A percentile compares a stretch with the other conserved stretches of the same genome.
These are phyloP conservation scores for Scheffersomyces titani DNA, from an alignment of 1,139 yeast species.

Conservation along the genomic window DNA sequence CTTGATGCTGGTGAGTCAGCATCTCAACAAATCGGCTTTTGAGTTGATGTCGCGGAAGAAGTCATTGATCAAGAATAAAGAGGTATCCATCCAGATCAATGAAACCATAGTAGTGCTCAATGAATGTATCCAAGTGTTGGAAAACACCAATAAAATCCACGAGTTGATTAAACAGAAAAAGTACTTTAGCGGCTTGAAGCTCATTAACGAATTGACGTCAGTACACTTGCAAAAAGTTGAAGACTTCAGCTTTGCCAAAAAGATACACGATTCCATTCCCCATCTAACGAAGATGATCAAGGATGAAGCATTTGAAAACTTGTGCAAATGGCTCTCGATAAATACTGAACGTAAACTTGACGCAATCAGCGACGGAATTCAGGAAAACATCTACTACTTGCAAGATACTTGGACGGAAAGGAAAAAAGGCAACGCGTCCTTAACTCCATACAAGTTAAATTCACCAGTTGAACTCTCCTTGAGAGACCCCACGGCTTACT, in stretches of 20 bases:
- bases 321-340: slow-evolving; percentile 70
- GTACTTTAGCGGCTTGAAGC: slow-evolving; percentile 84
- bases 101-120: slow-evolving; percentile 64
- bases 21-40: slow-evolving; percentile 62
- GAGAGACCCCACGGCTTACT: slow-evolving; percentile 53
- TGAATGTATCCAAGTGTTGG: slow-evolving; percentile 79
- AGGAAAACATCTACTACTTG: slow-evolving; percentile 54
- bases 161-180: slow-evolving; percentile 74
- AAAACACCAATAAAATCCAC: slow-evolving; percentile 82
- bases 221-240: slow-evolving; percentile 72
- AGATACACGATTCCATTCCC: slow-evolving; percentile 75
- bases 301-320: slow-evolving; percentile 73
- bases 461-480: slow-evolving; percentile 82
- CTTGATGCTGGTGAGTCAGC: slow-evolving; percentile 51
- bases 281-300: slow-evolving; percentile 72
- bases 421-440: slow-evolving; percentile 33
- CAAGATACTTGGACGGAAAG: slow-evolving; percentile 57
- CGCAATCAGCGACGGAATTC: slow-evolving; percentile 61
- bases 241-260: slow-evolving; percentile 73
- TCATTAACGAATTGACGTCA: slow-evolving; percentile 69
- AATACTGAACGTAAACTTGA: slow-evolving; percentile 62
- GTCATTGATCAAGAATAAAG: slow-evolving; percentile 54
- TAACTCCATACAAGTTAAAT: slow-evolving; percentile 68
- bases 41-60: slow-evolving; percentile 63
- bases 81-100: slow-evolving; percentile 58